Evolutionary conservation across 2,329 filamentous ascomycete genomes (phyloP), one percentile per base, ranked within the genome.

Genomic region (Aureobasidium uvarum): DNA sequence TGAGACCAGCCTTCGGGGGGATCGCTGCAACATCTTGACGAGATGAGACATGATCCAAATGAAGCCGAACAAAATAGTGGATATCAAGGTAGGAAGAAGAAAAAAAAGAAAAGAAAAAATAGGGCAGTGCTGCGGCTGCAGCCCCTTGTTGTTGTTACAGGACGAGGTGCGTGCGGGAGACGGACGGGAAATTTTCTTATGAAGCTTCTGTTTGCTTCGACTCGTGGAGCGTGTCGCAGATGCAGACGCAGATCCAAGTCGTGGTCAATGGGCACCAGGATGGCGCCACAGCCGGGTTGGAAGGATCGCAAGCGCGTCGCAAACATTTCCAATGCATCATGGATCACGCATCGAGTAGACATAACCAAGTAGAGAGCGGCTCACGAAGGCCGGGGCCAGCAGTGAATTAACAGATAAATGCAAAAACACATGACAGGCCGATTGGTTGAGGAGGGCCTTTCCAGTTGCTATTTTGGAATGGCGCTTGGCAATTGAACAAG

Each of bases 171-270:
- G 33, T 63, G 36, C 60, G 48, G 60, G 25, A 62, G 58, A 51
- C 58, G 36, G 33, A 33, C 60, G 60, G 60, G 45, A 41, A 54
- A 63, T 54, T 63, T 62, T 54, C 41, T 62, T 62, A 54, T 38
- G 48, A 54, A 54, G 46, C 48, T 63, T 63, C 60, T 63, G 25
- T 45, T 54, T 43, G 39, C 60, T 63, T 52, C 48, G 46, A 52
- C 48, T 63, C 38, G 48, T 51, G 38, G 39, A 45, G 60, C 28
- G 60, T 63, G 45, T 67, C 48, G 28, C 48, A 51, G 48, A 51
- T 25, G 38, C 58, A 52, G 51, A 48, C 8, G 39, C 54, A 54
- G 59, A 51, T 65, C 54, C 54, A 25, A 39, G 41, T 66, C 33
- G 50, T 63, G 41, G 25, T 54, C 36, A 54, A 63, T 50, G 46